A percentile compares a stretch with the other conserved stretches of the same genome.
Conservation (phyloP, 139 green algal species). For the Diplosphaera chodatii region DNA sequence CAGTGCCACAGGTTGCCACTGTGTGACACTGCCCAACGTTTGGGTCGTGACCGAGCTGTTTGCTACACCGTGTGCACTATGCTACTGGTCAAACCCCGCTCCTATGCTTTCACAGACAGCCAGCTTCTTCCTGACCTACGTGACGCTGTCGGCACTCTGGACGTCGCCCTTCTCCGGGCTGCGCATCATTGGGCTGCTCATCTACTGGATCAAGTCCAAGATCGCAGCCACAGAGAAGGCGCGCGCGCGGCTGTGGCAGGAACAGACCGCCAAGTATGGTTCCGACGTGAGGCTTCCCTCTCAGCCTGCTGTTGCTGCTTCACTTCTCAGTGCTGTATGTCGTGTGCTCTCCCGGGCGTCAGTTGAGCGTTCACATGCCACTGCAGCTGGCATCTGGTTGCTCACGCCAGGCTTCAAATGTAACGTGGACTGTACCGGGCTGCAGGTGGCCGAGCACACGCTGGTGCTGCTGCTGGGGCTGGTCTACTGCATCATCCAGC, state of each 20-base stretch:
- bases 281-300: background rate
- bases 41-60: too few species aligned
- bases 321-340: too few species aligned
- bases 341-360: too few species aligned
- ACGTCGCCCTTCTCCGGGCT: background rate
- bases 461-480: constrained; percentile 59
- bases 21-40: too few species aligned
- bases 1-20: constrained; percentile 32
- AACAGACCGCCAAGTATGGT: constrained; percentile 44
- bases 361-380: too few species aligned
- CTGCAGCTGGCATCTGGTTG: too few species aligned
- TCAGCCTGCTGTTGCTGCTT: too few species aligned
- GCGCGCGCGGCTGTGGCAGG: constrained; percentile 43
- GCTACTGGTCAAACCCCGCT: too few species aligned
- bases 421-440: too few species aligned
- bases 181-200: constrained; percentile 10
- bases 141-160: constrained; percentile 27
- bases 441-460: constrained; percentile 44
- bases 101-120: constrained; percentile 36
- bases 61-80: too few species aligned
- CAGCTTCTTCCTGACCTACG: constrained; percentile 69
- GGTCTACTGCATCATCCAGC: constrained; percentile 61
- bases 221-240: constrained; percentile 46
- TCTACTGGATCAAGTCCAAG: constrained; percentile 25
- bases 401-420: too few species aligned